Evolutionary conservation across 305 asterid species (phyloP).

Genomic region (Solanum hybrid): DNA sequence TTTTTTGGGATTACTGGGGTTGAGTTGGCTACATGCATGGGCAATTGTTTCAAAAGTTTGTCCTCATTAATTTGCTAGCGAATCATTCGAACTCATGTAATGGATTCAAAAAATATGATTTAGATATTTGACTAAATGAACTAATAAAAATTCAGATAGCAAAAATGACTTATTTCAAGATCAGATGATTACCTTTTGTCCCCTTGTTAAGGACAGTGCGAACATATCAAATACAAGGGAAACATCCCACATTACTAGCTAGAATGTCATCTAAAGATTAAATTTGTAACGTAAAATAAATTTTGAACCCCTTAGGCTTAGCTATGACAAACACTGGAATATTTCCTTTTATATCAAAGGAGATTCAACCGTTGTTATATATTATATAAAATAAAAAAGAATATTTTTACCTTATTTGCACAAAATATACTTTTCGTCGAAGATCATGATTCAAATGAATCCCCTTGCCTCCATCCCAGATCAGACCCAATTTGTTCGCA

Average conservation of each 20-base stretch:
- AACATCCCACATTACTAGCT: neutral
- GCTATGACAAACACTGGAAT: neutral
- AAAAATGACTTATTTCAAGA: neutral
- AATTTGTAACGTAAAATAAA: neutral
- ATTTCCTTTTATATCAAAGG: neutral
- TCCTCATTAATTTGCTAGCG: neutral
- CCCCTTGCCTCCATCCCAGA: neutral
- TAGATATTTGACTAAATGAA: neutral
- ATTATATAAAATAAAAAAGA: neutral
- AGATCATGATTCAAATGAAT: neutral
- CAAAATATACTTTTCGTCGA: neutral
- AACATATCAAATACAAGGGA: neutral
- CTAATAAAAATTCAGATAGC: neutral
- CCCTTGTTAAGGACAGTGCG: neutral
- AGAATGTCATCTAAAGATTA: neutral
- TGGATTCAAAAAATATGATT: neutral
- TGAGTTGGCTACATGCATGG: slow-evolving; percentile 4
- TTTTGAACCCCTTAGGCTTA: neutral
- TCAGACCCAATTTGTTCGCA: neutral
- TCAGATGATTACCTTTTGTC: neutral
- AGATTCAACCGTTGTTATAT: neutral
- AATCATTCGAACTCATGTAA: neutral
- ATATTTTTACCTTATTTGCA: neutral
- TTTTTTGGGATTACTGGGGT: neutral
- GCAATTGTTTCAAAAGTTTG: slow-evolving; percentile 13